Evolutionary conservation across 176 grass and related monocot species (phyloP), one percentile per base, ranked within the genome.

Genomic region (Paspalum notatum): DNA sequence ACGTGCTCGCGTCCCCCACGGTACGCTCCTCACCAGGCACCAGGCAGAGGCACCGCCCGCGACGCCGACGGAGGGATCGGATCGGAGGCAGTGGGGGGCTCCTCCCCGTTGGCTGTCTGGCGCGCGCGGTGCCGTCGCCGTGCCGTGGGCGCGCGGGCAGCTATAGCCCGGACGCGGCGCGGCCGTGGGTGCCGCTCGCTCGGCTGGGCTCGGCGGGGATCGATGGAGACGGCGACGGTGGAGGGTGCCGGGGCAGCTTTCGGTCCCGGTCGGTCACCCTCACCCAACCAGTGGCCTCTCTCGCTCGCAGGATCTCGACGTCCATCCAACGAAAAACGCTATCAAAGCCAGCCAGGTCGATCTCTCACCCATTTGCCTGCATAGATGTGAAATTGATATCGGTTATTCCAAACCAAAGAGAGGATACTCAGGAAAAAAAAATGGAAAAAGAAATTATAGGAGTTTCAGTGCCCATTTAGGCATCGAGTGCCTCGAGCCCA

Each of bases 21-120:
- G 43, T 45, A n/a, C n/a, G n/a, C n/a, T n/a, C n/a, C n/a, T n/a
- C n/a, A n/a, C n/a, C 52, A 8, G 5, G 43, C 43, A 45, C 6
- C 5, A 45, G 43, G 43, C 43, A 45, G 43, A 9, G 32, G 40
- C 58, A 38, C 48, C 51, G 2, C 12, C 77, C 32, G 17, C 18
- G 65, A 24, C 38, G 80, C 25, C 78, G 51, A 80, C 38, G 56
- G 82, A n/a, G n/a, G n/a, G n/a, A n/a, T n/a, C n/a, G n/a, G n/a
- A n/a, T n/a, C n/a, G n/a, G n/a, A n/a, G n/a, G n/a, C n/a, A n/a
- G n/a, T n/a, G n/a, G n/a, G n/a, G n/a, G n/a, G n/a, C n/a, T n/a
- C n/a, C n/a, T n/a, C n/a, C n/a, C n/a, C n/a, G n/a, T n/a, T n/a
- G n/a, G n/a, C n/a, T n/a, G n/a, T n/a, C n/a, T n/a, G n/a, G n/a